Conservation (phyloP, 495 filamentous ascomycete genomes). For the Amniculicola lignicola region DNA sequence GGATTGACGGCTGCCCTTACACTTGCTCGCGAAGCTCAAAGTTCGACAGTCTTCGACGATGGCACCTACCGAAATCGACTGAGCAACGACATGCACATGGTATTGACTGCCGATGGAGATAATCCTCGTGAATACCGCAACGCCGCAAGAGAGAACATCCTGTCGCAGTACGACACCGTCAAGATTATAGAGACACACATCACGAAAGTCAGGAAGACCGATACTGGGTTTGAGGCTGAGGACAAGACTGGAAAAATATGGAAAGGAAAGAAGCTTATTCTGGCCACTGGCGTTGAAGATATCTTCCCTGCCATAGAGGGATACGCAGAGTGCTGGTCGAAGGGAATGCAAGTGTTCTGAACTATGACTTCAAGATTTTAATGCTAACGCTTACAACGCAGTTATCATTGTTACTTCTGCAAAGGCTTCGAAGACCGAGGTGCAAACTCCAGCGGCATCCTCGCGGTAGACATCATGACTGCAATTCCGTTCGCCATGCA, state of each 20-base stretch:
- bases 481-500: neutral
- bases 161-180: neutral
- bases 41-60: conserved; percentile 51
- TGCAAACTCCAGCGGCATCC: conserved; percentile 1
- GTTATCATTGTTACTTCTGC: conserved; percentile 21
- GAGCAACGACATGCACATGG: neutral
- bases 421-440: conserved; percentile 4
- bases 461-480: conserved; percentile 10
- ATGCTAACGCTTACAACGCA: neutral
- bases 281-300: conserved; percentile 14
- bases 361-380: neutral
- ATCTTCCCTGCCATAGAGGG: conserved; percentile 20
- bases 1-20: conserved; percentile 50
- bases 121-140: conserved; percentile 49
- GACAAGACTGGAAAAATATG: conserved; percentile 6
- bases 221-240: conserved; percentile 40
- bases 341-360: conserved; percentile 16
- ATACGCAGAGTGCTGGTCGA: conserved; percentile 12
- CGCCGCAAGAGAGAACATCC: conserved; percentile 8
- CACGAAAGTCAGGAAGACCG: conserved; percentile 13
- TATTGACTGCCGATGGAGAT: conserved; percentile 25
- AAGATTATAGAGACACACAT: conserved; percentile 27
- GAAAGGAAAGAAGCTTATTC: conserved; percentile 15
- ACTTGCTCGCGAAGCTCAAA: conserved; percentile 51
- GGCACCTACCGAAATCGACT: too few species aligned